Evolutionary conservation across 2,329 filamentous ascomycete genomes (phyloP).

Genomic region (Aspergillus flavus): DNA sequence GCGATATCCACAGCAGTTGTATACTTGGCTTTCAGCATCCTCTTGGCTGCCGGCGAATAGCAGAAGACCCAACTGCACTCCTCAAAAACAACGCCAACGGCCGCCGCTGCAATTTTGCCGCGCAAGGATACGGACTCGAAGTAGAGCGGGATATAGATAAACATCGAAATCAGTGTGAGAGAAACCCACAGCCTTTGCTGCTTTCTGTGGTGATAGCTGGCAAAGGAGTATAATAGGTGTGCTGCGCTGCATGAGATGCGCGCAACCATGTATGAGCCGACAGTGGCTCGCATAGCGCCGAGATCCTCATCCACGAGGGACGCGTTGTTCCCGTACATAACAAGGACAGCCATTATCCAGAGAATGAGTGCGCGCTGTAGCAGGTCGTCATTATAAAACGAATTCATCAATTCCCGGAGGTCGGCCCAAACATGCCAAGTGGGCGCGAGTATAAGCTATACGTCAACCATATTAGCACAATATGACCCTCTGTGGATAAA

Average conservation of each 20-base stretch:
- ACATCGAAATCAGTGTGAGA: slow-evolving; percentile 46
- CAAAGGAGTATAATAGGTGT: slow-evolving; percentile 49
- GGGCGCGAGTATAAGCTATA: slow-evolving; percentile 48
- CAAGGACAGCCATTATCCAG: slow-evolving; percentile 55
- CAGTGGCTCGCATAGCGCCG: slow-evolving; percentile 49
- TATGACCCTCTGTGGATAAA: too few relatives aligned
- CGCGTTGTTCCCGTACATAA: slow-evolving; percentile 55
- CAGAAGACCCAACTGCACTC: slow-evolving; percentile 50
- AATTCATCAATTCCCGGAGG: slow-evolving; percentile 56
- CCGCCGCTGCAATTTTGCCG: slow-evolving; percentile 48
- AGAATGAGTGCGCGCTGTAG: slow-evolving; percentile 51
- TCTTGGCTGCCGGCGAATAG: slow-evolving; percentile 50
- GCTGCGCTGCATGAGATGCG: slow-evolving; percentile 43
- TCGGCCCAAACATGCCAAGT: slow-evolving; percentile 57
- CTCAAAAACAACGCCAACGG: slow-evolving; percentile 47
- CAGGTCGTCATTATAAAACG: slow-evolving; percentile 56
- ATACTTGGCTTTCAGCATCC: slow-evolving; percentile 46
- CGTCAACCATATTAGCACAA: too few relatives aligned
- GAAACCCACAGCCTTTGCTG: slow-evolving; percentile 50
- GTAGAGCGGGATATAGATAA: slow-evolving; percentile 50
- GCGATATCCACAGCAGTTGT: slow-evolving; percentile 54
- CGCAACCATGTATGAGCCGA: slow-evolving; percentile 51
- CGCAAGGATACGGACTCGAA: slow-evolving; percentile 44
- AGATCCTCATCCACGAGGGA: slow-evolving; percentile 48
- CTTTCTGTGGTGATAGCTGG: slow-evolving; percentile 51